Base-by-base conservation (phyloP, 139 green algal genomes). In the Mesostigma viride region DNA sequence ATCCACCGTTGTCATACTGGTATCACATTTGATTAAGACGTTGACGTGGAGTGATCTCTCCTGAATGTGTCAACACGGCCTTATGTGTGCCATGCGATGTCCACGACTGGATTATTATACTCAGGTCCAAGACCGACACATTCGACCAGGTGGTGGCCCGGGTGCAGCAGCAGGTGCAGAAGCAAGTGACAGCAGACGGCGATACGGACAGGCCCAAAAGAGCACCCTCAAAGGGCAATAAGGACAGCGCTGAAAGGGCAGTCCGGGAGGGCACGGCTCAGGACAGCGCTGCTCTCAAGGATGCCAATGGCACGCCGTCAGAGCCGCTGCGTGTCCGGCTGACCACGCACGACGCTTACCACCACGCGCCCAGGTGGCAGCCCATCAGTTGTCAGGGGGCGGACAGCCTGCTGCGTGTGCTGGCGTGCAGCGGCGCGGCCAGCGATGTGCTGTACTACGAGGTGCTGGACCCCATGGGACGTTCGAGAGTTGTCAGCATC, bases 401-500 rank as follows among this genome's bases (percentile, higher is more conserved):
- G 11, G 76, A 84, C 22, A 63, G 27, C 20, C 72, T 94, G 58
- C 67, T 77, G 24, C 75, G 85, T 40, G 89, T 93, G 83, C 79
- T 91, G 1, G 27, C 75, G 34, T 69, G 82, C 51, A 74, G 66
- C 57, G 70, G 69, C 48, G 65, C 62, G 68, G 72, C 74, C 33
- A 71, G 65, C 0, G 81, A 89, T 62, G 84, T 79, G 0, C 68
- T 98, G 32, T 97, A 92, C 75, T 98, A 94, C 48, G 91, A 98
- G 76, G 70, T 93, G 46, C 79, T 98, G 46, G 91, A 98, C 75
- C 78, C 96, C 65, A 81, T 95, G 30, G 86, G 92, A 68, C 53
- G 65, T 51, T 58, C 91, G 8, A 82, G 88, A 36, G 81, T 68
- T 1, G 64, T 91, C 45, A 85, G 82, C 64, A 76, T 88, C 60